These are phyloP conservation scores for Apodospora peruviana DNA, from an alignment of 495 filamentous ascomycete genomes.

Conservation along the genomic window DNA sequence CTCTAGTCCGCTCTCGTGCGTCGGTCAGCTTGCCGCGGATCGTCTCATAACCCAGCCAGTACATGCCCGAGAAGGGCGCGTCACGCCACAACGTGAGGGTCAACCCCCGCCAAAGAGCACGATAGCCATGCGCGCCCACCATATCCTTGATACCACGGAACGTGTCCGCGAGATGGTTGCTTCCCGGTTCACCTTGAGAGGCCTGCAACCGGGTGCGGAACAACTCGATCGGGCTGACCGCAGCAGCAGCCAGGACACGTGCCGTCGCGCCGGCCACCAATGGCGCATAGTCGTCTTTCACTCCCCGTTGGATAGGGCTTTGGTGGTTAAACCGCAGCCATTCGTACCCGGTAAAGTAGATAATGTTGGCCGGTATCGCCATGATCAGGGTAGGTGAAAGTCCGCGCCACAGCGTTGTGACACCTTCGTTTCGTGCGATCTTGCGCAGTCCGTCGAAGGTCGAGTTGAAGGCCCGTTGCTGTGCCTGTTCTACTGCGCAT, in stretches of 20 bases:
- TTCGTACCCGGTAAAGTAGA: conserved; percentile 99
- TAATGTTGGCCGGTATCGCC: conserved; percentile 93
- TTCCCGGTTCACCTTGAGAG: conserved; percentile 48
- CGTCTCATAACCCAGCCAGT: conserved; percentile 96
- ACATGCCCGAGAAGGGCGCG: conserved; percentile 92
- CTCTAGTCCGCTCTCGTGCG: conserved; percentile 46
- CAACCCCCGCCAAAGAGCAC: conserved; percentile 86
- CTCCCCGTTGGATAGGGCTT: conserved; percentile 58
- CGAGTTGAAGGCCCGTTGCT: conserved; percentile 76
- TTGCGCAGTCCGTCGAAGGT: conserved; percentile 90
- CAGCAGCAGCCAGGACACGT: conserved; percentile 71
- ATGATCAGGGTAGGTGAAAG: conserved; percentile 88
- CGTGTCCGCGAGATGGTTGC: conserved; percentile 61
- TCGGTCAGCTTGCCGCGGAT: conserved; percentile 62
- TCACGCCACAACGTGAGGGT: conserved; percentile 93
- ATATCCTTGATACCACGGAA: conserved; percentile 69
- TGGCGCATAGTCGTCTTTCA: conserved; percentile 67
- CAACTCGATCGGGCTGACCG: conserved; percentile 88
- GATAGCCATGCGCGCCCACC: conserved; percentile 69
- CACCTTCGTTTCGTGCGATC: conserved; percentile 92
- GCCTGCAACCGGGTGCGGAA: conserved; percentile 92
- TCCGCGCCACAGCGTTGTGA: conserved; percentile 84
- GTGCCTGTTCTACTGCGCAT: conserved; percentile 82
- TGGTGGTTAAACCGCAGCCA: conserved; percentile 68
- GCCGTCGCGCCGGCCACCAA: conserved; percentile 75